These are phyloP conservation scores for Anethum foeniculum DNA, from an alignment of 140 eudicot species.

Conservation along the genomic window DNA sequence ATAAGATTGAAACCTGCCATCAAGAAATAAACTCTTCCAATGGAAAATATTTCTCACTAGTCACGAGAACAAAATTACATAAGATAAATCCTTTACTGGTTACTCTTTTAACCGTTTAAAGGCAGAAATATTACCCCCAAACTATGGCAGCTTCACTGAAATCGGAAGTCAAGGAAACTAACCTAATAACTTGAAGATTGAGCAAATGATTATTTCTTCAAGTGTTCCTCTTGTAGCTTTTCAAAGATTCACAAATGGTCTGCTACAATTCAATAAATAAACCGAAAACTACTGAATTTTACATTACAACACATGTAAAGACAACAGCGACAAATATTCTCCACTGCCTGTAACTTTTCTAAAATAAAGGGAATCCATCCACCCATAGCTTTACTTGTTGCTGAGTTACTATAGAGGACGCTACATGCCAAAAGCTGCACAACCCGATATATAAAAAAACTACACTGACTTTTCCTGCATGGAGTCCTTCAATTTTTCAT, in stretches of 20 bases:
- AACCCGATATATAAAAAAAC: not conserved
- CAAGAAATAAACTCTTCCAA: not conserved
- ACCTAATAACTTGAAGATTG: not conserved
- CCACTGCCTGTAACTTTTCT: not conserved
- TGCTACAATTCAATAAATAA: constrained; percentile 5
- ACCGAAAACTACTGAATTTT: not conserved
- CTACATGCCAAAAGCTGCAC: constrained; percentile 1
- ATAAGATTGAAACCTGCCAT: not conserved
- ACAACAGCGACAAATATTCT: not conserved
- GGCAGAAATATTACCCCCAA: not conserved
- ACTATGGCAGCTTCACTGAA: not conserved
- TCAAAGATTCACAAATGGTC: not conserved
- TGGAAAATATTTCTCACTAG: not conserved
- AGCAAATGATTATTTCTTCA: not conserved
- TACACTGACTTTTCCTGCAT: not conserved
- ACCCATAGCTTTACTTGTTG: not conserved
- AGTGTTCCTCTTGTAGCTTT: constrained; percentile 3
- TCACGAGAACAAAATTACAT: not conserved
- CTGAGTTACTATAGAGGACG: not conserved
- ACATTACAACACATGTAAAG: constrained; percentile 3
- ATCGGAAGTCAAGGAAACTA: not conserved
- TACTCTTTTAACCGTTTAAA: not conserved
- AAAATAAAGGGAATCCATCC: constrained; percentile 5
- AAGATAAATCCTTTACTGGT: not conserved
- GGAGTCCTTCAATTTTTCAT: not conserved